Evolutionary conservation across 306 rosid genomes (phyloP).

Genomic region (Betula pendula): DNA sequence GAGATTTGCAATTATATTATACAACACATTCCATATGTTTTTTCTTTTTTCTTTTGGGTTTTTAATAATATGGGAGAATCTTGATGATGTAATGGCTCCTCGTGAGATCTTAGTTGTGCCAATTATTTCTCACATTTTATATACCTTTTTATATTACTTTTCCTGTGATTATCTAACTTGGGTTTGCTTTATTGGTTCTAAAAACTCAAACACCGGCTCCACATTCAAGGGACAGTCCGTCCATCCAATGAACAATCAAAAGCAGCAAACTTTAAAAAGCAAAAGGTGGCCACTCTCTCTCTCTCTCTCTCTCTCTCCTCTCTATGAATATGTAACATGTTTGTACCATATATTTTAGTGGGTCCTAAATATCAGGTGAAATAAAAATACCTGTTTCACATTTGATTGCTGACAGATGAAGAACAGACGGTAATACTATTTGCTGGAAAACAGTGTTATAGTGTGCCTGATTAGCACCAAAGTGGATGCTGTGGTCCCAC

Average conservation of each 20-base stretch:
- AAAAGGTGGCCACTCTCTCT: slow-evolving; percentile 38
- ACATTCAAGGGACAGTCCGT: slow-evolving; percentile 44
- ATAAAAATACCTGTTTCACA: background rate
- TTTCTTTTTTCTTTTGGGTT: slow-evolving; percentile 34
- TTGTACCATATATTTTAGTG: background rate
- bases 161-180: slow-evolving; percentile 30
- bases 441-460: slow-evolving; percentile 2
- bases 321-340: background rate
- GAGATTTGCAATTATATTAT: slow-evolving; percentile 35
- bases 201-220: slow-evolving; percentile 53
- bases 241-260: slow-evolving; percentile 51
- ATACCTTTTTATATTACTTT: background rate
- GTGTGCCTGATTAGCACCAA: background rate
- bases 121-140: slow-evolving; percentile 33
- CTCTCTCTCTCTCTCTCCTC: slow-evolving; percentile 25
- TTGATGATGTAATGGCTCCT: slow-evolving; percentile 45
- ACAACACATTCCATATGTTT: slow-evolving; percentile 39
- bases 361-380: slow-evolving; percentile 10
- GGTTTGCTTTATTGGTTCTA: slow-evolving; percentile 61
- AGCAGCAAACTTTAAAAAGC: slow-evolving; percentile 63
- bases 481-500: background rate
- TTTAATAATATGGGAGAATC: slow-evolving; percentile 46
- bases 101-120: slow-evolving; percentile 53
- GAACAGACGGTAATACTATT: slow-evolving; percentile 7
- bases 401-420: background rate